A percentile compares a stretch with the other conserved stretches of the same genome.
phyloP scores from a whole-genome alignment of 2,329 filamentous ascomycete genomes.

The Chaetomium sp. region DNA sequence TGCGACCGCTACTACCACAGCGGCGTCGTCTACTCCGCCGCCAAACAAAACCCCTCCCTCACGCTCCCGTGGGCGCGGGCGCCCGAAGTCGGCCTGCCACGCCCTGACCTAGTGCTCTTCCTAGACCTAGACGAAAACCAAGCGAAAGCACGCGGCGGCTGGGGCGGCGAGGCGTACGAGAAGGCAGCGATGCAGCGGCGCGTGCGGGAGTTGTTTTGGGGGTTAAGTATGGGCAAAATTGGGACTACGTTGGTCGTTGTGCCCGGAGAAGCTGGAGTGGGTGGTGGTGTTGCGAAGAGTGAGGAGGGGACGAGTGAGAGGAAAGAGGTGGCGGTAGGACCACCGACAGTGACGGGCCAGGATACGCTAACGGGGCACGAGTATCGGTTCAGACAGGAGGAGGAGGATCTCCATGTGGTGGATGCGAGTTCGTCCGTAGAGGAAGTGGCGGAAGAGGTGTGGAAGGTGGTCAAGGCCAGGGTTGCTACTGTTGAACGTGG shows the following conservation, averaged over 20 bases:
- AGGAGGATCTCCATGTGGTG: constrained; percentile 48
- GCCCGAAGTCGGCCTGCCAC: constrained; percentile 79
- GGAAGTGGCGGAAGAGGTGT: constrained; percentile 51
- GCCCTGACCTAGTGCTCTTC: constrained; percentile 82
- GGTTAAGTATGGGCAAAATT: constrained; percentile 42
- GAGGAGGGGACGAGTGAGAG: constrained; percentile 9
- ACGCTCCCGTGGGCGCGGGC: constrained; percentile 72
- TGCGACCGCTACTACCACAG: constrained; percentile 95
- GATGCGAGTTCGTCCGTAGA: constrained; percentile 50
- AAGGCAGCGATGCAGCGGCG: constrained; percentile 71
- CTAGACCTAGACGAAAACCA: constrained; percentile 70
- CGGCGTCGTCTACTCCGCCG: constrained; percentile 86
- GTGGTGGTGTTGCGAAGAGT: not conserved
- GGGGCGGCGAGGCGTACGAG: constrained; percentile 85
- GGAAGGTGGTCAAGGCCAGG: constrained; percentile 42
- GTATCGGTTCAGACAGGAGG: constrained; percentile 40
- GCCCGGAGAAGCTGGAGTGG: constrained; percentile 10
- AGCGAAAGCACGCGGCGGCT: constrained; percentile 73
- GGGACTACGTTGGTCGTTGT: constrained; percentile 26
- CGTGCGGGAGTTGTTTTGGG: constrained; percentile 69
- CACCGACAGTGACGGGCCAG: constrained; percentile 10
- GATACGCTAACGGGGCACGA: constrained; percentile 20
- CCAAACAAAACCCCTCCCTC: constrained; percentile 68
- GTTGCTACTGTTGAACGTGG: constrained; percentile 45
- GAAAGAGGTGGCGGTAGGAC: constrained; percentile 16